Percentiles rank a stretch among this genome's conserved stretches.
Evolutionary conservation across 2,329 filamentous ascomycete genomes (phyloP).

Genomic region (Niveomyces coronatus): DNA sequence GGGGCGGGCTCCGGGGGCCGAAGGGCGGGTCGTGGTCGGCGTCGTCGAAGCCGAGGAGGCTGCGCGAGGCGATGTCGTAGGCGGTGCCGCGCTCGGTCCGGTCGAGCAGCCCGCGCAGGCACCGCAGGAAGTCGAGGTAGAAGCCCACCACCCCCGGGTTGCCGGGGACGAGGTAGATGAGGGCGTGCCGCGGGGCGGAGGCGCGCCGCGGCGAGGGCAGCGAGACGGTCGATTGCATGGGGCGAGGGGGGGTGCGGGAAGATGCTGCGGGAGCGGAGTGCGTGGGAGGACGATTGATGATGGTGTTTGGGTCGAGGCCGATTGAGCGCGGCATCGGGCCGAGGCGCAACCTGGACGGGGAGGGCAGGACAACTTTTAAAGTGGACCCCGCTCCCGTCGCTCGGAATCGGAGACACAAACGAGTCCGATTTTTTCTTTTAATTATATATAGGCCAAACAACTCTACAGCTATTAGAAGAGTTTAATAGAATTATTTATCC

Average conservation of each 20-base stretch:
- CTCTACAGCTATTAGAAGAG: too few species aligned
- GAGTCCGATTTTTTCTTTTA: too few species aligned
- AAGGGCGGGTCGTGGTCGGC: slow-evolving; percentile 40
- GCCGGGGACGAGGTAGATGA: slow-evolving; percentile 65
- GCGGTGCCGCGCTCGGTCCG: slow-evolving; percentile 22
- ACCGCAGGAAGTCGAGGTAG: slow-evolving; percentile 56
- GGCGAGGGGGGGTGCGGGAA: background rate
- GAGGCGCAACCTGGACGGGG: too few species aligned
- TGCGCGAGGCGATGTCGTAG: slow-evolving; percentile 48
- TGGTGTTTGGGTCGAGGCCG: too few species aligned
- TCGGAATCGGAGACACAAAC: too few species aligned
- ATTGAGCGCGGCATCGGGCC: too few species aligned
- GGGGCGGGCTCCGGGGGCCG: slow-evolving; percentile 30
- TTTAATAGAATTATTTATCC: too few species aligned
- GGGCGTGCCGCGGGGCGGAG: slow-evolving; percentile 22
- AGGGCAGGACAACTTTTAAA: too few species aligned
- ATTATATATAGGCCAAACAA: too few species aligned
- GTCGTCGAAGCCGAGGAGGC: slow-evolving; percentile 49
- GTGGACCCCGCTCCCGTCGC: too few species aligned
- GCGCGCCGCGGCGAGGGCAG: slow-evolving; percentile 19
- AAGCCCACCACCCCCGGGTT: slow-evolving; percentile 69
- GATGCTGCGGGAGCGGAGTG: background rate
- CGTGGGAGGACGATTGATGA: background rate
- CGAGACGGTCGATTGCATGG: slow-evolving; percentile 14
- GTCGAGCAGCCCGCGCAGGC: slow-evolving; percentile 44